Evolutionary conservation across 805 yeast species (phyloP).

Genomic region (Brettanomyces nanus): DNA sequence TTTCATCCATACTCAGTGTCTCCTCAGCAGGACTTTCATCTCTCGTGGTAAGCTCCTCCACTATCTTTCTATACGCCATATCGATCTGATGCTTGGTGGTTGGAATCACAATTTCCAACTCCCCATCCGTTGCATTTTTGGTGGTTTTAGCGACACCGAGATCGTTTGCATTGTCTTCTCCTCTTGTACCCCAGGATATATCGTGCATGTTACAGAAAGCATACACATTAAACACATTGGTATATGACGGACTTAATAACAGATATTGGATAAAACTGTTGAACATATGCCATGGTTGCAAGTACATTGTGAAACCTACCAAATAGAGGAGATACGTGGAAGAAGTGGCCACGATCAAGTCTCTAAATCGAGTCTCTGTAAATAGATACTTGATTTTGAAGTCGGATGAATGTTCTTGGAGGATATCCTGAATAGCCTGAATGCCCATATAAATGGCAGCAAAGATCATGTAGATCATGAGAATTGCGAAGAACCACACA

Average conservation of each 20-base stretch:
- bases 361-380: slow-evolving; percentile 68
- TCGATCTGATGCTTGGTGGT: slow-evolving; percentile 73
- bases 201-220: slow-evolving; percentile 96
- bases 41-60: slow-evolving; percentile 45
- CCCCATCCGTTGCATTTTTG: slow-evolving; percentile 44
- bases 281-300: slow-evolving; percentile 90
- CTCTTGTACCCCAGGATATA: slow-evolving; percentile 96
- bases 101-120: slow-evolving; percentile 64
- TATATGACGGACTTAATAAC: slow-evolving; percentile 78
- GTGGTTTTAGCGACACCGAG: slow-evolving; percentile 71
- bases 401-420: slow-evolving; percentile 27
- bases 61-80: slow-evolving; percentile 56
- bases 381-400: slow-evolving; percentile 42
- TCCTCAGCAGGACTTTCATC: slow-evolving; percentile 18
- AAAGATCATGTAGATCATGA: slow-evolving; percentile 85
- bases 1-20: slow-evolving; percentile 20
- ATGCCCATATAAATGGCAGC: slow-evolving; percentile 80
- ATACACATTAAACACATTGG: slow-evolving; percentile 85
- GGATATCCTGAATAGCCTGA: slow-evolving; percentile 38
- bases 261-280: slow-evolving; percentile 82
- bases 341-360: slow-evolving; percentile 74
- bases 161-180: slow-evolving; percentile 62
- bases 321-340: slow-evolving; percentile 81
- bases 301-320: slow-evolving; percentile 66
- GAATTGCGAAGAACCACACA: slow-evolving; percentile 71